Evolutionary conservation across 2,329 filamentous ascomycete species (phyloP), one percentile per base, ranked within the genome.

Genomic region (Trichoderma brevicompactum): DNA sequence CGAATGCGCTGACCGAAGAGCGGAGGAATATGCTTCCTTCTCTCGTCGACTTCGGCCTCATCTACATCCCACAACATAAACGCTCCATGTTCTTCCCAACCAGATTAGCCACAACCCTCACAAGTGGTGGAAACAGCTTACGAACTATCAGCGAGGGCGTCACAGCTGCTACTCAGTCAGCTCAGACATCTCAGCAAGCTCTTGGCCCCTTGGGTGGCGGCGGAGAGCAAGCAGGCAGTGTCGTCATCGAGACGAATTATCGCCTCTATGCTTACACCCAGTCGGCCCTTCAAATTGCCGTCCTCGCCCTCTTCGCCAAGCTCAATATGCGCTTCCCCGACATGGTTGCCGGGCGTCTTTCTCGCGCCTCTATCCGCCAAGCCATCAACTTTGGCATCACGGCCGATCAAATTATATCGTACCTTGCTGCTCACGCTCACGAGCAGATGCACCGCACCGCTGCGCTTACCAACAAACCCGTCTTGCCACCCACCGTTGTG

Each of bases 241-340:
- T 99, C 74, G 94, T 99, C 72, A 87, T 99, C 70, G 95, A 99
- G 81, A 99, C 95, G 8, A 99, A 99, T 79, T 98, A 97, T 80
- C 91, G 95, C 32, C 81, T 99, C 70, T 99, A 99, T 80, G 95
- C 95, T 38, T 99, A 99, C 80, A 98, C 96, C 7, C 90, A 91
- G 40, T 97, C 93, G 0, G 92, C 94, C 0, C 87, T 99, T 0
- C 94, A 97, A 77, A 99, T 98, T 69, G 92, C 93, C 62, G 92
- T 99, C 67, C 88, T 99, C 52, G 89, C 90, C 44, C 89, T 99
- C 69, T 99, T 99, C 80, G 87, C 90, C 58, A 90, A 90, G 66
- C 88, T 99, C 63, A 90, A 89, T 71, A 93, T 94, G 77, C 92
- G 95, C 68, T 98, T 96, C 80, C 91, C 92, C 1, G 96, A 97